phyloP scores from a whole-genome alignment of 169 alveolate genomes.

The Babesia gibsoni region DNA sequence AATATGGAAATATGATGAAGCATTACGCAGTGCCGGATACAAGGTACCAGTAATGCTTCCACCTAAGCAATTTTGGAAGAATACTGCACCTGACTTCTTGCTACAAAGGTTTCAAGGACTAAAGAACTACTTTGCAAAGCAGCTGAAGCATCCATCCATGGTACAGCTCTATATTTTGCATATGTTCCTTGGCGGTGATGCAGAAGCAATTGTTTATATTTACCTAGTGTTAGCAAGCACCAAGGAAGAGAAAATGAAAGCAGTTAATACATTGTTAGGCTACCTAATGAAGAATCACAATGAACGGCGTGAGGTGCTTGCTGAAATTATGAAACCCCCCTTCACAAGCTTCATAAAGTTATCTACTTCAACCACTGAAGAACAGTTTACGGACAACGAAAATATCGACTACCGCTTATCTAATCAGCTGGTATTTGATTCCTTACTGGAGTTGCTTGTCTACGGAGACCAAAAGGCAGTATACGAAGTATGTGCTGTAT shows the following conservation, averaged over 20 bases:
- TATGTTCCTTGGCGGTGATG: slow-evolving; percentile 23
- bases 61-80: slow-evolving; percentile 28
- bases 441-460: slow-evolving; percentile 18
- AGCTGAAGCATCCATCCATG: neutral
- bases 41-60: slow-evolving; percentile 17
- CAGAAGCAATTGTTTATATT: slow-evolving; percentile 21
- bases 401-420: slow-evolving; percentile 8
- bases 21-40: slow-evolving; percentile 20
- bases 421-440: slow-evolving; percentile 10
- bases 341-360: neutral
- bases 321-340: neutral
- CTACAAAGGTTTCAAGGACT: slow-evolving; percentile 27
- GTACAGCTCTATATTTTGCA: slow-evolving; percentile 17
- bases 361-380: neutral
- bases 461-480: slow-evolving; percentile 8
- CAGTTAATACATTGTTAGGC: neutral
- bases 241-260: neutral
- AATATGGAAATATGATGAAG: slow-evolving; percentile 1
- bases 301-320: neutral
- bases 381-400: neutral
- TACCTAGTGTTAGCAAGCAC: slow-evolving; percentile 21
- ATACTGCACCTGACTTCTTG: slow-evolving; percentile 7
- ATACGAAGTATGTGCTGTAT: slow-evolving; percentile 18
- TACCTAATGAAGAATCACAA: neutral
- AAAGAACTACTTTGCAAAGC: neutral